These are phyloP conservation scores for Dorcoceras hygrometricum DNA, from an alignment of 257 asterid genomes.

Conservation along the genomic window DNA sequence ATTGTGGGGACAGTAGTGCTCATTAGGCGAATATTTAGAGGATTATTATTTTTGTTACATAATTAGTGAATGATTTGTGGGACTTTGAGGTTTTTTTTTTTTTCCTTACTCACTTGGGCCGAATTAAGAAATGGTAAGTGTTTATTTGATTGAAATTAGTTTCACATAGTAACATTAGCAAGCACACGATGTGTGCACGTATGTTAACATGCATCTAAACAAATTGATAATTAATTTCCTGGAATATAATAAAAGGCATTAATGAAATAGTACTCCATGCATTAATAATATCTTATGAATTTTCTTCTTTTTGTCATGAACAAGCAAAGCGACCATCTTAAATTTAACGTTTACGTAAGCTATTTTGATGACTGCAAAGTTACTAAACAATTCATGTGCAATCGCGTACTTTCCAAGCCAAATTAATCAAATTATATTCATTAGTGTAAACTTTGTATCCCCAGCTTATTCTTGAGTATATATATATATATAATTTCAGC, in stretches of 20 bases:
- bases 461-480: too few relatives aligned
- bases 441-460: too few relatives aligned
- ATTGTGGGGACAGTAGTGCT: conserved; percentile 23
- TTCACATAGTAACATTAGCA: too few relatives aligned
- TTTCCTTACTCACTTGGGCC: too few relatives aligned
- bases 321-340: conserved; percentile 56
- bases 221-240: too few relatives aligned
- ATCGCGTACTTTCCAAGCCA: conserved; percentile 34
- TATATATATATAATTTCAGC: too few relatives aligned
- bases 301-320: conserved; percentile 31
- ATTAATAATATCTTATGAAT: conserved; percentile 24
- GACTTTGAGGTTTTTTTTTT: conserved; percentile 3
- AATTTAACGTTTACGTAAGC: conserved; percentile 46
- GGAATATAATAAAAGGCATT: too few relatives aligned
- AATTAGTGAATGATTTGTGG: conserved; percentile 27
- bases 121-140: too few relatives aligned
- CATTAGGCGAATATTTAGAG: conserved; percentile 27
- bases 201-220: too few relatives aligned
- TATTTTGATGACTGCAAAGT: conserved; percentile 32
- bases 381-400: conserved; percentile 38
- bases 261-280: too few relatives aligned
- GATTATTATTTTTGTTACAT: conserved; percentile 5
- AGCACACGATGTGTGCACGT: too few relatives aligned
- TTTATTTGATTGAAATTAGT: too few relatives aligned
- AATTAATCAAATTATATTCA: not conserved